These are phyloP conservation scores for Cinchona pubescens DNA, from an alignment of 257 asterid genomes.

Conservation along the genomic window DNA sequence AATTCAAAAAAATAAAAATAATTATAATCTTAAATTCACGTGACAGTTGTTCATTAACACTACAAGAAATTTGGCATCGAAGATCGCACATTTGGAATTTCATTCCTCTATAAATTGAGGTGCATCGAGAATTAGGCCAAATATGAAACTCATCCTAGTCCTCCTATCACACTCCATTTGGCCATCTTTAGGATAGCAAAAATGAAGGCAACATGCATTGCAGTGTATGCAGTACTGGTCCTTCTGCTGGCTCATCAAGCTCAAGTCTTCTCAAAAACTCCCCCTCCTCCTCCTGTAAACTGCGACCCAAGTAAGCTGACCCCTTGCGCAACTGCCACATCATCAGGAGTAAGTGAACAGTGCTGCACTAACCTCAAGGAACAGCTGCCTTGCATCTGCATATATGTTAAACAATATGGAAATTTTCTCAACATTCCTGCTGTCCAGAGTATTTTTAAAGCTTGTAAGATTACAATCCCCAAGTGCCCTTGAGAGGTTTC, in stretches of 20 bases:
- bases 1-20: too few species aligned
- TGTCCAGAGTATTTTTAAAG: slow-evolving; percentile 14
- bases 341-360: background rate
- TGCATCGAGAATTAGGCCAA: slow-evolving; percentile 1
- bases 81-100: too few species aligned
- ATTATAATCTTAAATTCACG: too few species aligned
- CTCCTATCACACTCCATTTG: background rate
- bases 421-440: slow-evolving; percentile 13
- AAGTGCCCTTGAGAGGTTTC: slow-evolving; percentile 12
- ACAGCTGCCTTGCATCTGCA: slow-evolving; percentile 27
- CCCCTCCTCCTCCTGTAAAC: too few species aligned
- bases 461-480: slow-evolving; percentile 23
- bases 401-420: slow-evolving; percentile 4
- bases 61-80: too few species aligned
- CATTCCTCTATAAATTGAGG: slow-evolving; percentile 13
- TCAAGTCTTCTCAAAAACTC: background rate
- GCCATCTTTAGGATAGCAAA: background rate
- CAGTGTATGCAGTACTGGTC: background rate
- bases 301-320: slow-evolving; percentile 18
- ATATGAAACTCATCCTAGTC: background rate
- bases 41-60: too few species aligned
- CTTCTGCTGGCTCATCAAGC: too few species aligned
- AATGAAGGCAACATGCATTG: slow-evolving; percentile 26
- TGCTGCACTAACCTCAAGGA: slow-evolving; percentile 30
- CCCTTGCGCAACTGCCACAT: slow-evolving; percentile 23